These are phyloP conservation scores for Scolecobasidium constrictum DNA, from an alignment of 2,329 filamentous ascomycete species.

Conservation along the genomic window DNA sequence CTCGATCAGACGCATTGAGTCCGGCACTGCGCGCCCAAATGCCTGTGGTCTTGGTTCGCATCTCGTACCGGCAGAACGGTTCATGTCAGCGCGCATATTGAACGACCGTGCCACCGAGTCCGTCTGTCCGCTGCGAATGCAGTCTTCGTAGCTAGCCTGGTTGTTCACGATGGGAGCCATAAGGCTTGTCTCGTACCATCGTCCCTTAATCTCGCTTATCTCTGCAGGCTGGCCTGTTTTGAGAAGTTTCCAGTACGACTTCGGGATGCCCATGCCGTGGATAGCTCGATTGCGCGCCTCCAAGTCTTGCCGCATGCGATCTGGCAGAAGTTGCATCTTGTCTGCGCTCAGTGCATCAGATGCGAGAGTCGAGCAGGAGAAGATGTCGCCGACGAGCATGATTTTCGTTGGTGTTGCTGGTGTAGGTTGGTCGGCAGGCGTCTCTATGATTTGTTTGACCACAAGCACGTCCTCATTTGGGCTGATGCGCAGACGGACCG, in stretches of 20 bases:
- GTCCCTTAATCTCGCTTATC: conserved; percentile 43
- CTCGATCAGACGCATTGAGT: conserved; percentile 25
- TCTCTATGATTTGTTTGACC: conserved; percentile 32
- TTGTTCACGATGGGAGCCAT: conserved; percentile 32
- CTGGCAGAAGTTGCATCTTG: conserved; percentile 30
- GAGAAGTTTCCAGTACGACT: conserved; percentile 34
- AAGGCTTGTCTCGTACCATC: conserved; percentile 48
- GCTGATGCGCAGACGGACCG: conserved; percentile 39
- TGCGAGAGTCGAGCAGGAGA: conserved; percentile 33
- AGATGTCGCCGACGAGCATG: conserved; percentile 40
- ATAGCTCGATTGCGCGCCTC: conserved; percentile 36
- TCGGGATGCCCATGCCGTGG: conserved; percentile 7
- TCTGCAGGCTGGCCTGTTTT: conserved; percentile 22
- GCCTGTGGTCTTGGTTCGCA: conserved; percentile 27
- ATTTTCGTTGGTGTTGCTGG: conserved; percentile 22
- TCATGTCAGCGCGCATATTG: conserved; percentile 34
- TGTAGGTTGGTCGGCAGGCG: conserved; percentile 11
- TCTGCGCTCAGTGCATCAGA: conserved; percentile 13
- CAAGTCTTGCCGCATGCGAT: conserved; percentile 41
- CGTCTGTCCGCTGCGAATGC: conserved; percentile 22
- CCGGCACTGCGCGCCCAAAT: conserved; percentile 30
- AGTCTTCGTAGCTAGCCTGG: conserved; percentile 18
- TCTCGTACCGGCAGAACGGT: conserved; percentile 18
- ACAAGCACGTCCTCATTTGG: conserved; percentile 39
- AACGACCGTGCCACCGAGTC: conserved; percentile 33